A percentile compares a stretch with the other conserved stretches of the same genome.
These are phyloP conservation scores for Pyricularia sp. DNA, from an alignment of 2,329 filamentous ascomycete species.

Conservation along the genomic window DNA sequence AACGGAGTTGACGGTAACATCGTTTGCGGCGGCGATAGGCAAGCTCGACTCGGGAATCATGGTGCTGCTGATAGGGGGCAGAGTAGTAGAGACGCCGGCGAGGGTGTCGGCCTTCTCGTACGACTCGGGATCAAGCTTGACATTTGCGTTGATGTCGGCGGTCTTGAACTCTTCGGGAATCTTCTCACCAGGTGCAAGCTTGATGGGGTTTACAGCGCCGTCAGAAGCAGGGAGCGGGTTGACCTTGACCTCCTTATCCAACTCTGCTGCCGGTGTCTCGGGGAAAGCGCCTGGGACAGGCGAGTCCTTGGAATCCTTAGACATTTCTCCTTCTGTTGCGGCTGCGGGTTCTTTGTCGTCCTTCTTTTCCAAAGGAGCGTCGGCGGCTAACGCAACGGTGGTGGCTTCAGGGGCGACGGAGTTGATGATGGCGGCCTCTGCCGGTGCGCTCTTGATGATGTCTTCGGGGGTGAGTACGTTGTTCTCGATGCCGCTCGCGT, in stretches of 20 bases:
- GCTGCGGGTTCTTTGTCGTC: conserved; percentile 15
- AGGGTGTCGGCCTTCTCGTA: conserved; percentile 73
- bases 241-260: conserved; percentile 45
- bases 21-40: conserved; percentile 42
- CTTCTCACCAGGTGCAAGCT: conserved; percentile 69
- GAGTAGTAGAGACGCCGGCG: conserved; percentile 34
- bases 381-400: conserved; percentile 56
- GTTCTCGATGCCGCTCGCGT: conserved; percentile 79
- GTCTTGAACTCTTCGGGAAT: conserved; percentile 61
- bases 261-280: conserved; percentile 40
- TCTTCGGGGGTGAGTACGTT: conserved; percentile 77
- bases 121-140: conserved; percentile 73
- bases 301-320: background rate
- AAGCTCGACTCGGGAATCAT: conserved; percentile 78
- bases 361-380: conserved; percentile 19
- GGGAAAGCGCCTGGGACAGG: conserved; percentile 32
- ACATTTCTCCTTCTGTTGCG: background rate
- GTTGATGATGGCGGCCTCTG: conserved; percentile 45
- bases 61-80: conserved; percentile 49
- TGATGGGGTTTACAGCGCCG: conserved; percentile 68
- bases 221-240: conserved; percentile 54
- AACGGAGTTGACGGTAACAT: conserved; percentile 42
- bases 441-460: conserved; percentile 41
- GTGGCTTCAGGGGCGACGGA: conserved; percentile 61
- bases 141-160: conserved; percentile 60